Percentiles rank a stretch among this genome's conserved stretches.
Conservation (phyloP, 441 rosid species). For the Erodium moschatum region DNA sequence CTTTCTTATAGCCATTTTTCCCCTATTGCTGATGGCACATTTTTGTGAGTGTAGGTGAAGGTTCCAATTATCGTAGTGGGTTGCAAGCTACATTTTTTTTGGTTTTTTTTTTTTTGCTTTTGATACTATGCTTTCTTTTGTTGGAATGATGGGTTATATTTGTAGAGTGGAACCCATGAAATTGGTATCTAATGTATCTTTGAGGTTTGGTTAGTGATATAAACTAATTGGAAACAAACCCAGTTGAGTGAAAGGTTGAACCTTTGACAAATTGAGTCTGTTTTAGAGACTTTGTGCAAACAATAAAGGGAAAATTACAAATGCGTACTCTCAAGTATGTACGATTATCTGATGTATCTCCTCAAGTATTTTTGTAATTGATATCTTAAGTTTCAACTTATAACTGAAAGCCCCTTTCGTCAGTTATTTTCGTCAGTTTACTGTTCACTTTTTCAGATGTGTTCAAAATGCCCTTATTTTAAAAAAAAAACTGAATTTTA, state of each 20-base stretch:
- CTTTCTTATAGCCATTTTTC: not conserved
- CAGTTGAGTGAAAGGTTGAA: constrained; percentile 8
- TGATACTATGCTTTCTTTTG: not conserved
- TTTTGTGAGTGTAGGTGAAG: constrained; percentile 32
- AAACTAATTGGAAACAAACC: constrained; percentile 9
- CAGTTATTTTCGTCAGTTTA: too few species aligned
- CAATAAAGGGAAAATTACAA: not conserved
- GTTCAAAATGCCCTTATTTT: too few species aligned
- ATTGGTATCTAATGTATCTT: constrained; percentile 12
- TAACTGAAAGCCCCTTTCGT: too few species aligned
- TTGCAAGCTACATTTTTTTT: not conserved
- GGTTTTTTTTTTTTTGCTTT: not conserved
- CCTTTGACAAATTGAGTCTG: constrained; percentile 18
- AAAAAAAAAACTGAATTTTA: too few species aligned
- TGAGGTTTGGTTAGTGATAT: constrained; percentile 1
- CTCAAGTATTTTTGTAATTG: too few species aligned
- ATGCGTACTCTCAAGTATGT: too few species aligned
- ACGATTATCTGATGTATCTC: too few species aligned
- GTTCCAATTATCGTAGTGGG: too few species aligned
- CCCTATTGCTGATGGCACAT: not conserved
- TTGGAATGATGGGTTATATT: too few species aligned
- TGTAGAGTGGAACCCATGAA: constrained; percentile 19
- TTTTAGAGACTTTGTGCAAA: not conserved
- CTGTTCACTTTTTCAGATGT: too few species aligned
- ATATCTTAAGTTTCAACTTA: too few species aligned